These are phyloP conservation scores for Hyphopichia fennica DNA, from an alignment of 1,139 yeast genomes.

Conservation along the genomic window DNA sequence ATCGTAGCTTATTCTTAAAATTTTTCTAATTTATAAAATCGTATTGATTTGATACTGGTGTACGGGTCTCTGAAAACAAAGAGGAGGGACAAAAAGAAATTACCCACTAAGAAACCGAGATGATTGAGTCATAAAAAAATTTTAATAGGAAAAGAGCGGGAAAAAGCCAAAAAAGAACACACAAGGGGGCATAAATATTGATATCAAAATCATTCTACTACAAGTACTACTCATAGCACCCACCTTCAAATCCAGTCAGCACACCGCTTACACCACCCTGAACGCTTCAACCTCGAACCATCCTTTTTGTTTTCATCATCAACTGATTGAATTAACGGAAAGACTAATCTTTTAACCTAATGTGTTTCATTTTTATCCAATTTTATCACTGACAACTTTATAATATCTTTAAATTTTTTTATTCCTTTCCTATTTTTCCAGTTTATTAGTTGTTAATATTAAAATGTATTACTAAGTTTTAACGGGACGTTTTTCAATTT, in stretches of 20 bases:
- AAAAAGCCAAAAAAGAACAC: not conserved
- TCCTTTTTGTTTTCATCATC: too few relatives aligned
- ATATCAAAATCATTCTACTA: too few relatives aligned
- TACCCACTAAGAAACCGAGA: not conserved
- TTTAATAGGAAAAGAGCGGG: not conserved
- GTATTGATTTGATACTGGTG: too few relatives aligned
- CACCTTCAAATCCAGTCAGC: too few relatives aligned
- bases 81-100: too few relatives aligned
- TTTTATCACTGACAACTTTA: not conserved
- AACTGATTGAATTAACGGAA: not conserved
- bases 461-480: not conserved
- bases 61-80: not conserved
- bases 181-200: too few relatives aligned
- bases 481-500: not conserved
- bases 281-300: too few relatives aligned
- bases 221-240: too few relatives aligned
- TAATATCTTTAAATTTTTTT: not conserved
- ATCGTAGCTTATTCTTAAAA: too few relatives aligned
- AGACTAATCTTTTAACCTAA: not conserved
- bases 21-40: too few relatives aligned
- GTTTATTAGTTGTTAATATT: not conserved
- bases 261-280: too few relatives aligned
- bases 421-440: not conserved
- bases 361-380: not conserved
- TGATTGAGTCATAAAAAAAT: not conserved